Evolutionary conservation across 495 filamentous ascomycete species (phyloP), one percentile per base, ranked within the genome.

Genomic region (Hypoxylon lienhwacheense): DNA sequence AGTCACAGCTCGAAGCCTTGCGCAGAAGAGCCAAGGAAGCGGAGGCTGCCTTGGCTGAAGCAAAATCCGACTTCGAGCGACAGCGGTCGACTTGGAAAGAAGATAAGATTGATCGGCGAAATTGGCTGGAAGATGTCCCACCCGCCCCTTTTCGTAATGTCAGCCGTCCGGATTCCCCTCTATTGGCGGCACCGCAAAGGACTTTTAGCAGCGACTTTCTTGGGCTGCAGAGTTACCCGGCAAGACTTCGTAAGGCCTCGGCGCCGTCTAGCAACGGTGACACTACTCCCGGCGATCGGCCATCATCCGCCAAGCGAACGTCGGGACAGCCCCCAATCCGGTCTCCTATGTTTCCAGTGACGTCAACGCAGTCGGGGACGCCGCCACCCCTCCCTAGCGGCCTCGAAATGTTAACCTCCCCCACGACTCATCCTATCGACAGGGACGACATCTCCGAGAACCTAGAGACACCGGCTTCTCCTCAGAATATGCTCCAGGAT

Each of bases 401-500:
- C 7, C 43, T 66, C 7, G 72, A 70, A 32, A 60, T 62, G 28
- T 36, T 51, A 12, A 26, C 61, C 12, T 65, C 68, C 22, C 48
- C 64, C 1, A 72, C 74, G 37, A 79, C 82, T 1, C 85, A 85
- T 10, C 82, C 81, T 4, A 80, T 85, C 25, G 85, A 88, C 41
- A 78, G 82, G 16, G 87, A 92, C 28, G 85, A 90, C 47, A 79
- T 78, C 46, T 86, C 88, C 59, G 81, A 80, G 12, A 75, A 77
- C 26, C 59, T 76, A 4, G 75, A 75, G 26, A 80, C 79, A 16
- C 78, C 80, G 8, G 79, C 80, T 6, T 85, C 88, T 3, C 88
- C 87, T 3, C 85, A 84, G 20, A 83, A 84, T 45, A 82, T 87
- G 12, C 80, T 92, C 61, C 87, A 91, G 59, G 92, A 97, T 59